Percentiles rank a stretch among this genome's conserved stretches.
Conservation (phyloP, 164 flowering plant species). For the Dillenia turbinata region DNA sequence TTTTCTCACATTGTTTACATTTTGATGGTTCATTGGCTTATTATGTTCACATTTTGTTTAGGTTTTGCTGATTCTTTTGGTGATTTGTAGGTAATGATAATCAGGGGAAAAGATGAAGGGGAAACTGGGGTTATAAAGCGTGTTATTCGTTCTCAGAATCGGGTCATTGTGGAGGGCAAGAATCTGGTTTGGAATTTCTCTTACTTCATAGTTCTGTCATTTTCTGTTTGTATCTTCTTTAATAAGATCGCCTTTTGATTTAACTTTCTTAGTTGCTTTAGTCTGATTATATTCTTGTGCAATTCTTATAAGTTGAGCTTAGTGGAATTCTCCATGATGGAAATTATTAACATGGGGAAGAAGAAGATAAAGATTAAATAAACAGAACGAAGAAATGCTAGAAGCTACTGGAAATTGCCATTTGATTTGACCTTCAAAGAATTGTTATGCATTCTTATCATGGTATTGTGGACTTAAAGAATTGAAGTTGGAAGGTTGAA, state of each 20-base stretch:
- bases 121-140: conserved; percentile 84
- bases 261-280: not conserved
- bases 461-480: no score
- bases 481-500: no score
- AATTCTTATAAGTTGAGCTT: no score
- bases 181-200: conserved; percentile 54
- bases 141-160: conserved; percentile 90
- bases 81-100: conserved; percentile 74
- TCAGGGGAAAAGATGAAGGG: conserved; percentile 85
- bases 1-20: not conserved
- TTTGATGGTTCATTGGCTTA: not conserved
- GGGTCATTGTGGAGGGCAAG: conserved; percentile 93
- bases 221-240: not conserved
- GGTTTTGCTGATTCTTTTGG: not conserved
- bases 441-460: no score
- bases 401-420: no score
- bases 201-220: not conserved
- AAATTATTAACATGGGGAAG: no score
- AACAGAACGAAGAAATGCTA: no score
- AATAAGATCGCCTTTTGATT: not conserved
- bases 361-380: no score
- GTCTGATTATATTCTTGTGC: no score
- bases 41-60: not conserved
- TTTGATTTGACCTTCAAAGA: no score
- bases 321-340: no score